phyloP scores from a whole-genome alignment of 331 rosid genomes.

The Erythrophleum ivorense region DNA sequence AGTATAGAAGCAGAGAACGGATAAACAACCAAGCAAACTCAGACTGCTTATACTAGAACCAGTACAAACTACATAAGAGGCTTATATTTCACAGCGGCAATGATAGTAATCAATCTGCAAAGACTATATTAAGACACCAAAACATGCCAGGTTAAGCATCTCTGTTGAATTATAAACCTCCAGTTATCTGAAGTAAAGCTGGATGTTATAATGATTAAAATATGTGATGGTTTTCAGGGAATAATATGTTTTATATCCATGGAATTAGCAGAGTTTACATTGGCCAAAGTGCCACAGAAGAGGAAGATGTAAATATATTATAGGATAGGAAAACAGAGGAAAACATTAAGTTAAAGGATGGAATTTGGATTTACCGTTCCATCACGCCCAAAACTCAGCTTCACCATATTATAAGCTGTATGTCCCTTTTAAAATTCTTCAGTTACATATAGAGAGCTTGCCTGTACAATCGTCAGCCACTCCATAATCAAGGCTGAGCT shows the following conservation, averaged over 20 bases:
- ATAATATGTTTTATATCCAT: slow-evolving; percentile 34
- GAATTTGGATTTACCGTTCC: slow-evolving; percentile 55
- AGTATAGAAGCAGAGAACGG: neutral
- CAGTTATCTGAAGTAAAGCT: slow-evolving; percentile 23
- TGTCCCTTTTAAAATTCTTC: slow-evolving; percentile 45
- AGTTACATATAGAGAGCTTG: slow-evolving; percentile 82
- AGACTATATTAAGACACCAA: slow-evolving; percentile 8
- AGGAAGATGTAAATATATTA: neutral
- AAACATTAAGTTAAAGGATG: slow-evolving; percentile 31
- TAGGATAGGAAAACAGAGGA: slow-evolving; percentile 12
- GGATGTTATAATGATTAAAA: slow-evolving; percentile 25
- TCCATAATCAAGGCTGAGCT: slow-evolving; percentile 95
- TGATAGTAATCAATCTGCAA: slow-evolving; percentile 18
- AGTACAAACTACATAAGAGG: too few relatives aligned
- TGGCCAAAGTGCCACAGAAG: slow-evolving; percentile 8
- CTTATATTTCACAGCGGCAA: neutral
- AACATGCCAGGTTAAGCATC: slow-evolving; percentile 30
- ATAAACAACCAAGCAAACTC: neutral
- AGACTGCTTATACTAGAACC: neutral
- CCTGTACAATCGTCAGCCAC: slow-evolving; percentile 79
- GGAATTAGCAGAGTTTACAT: slow-evolving; percentile 26
- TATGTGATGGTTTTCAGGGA: slow-evolving; percentile 33
- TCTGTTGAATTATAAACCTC: slow-evolving; percentile 37
- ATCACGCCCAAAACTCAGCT: slow-evolving; percentile 47
- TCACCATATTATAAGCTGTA: slow-evolving; percentile 45